Percentiles rank a stretch among this genome's conserved stretches.
phyloP scores from a whole-genome alignment of 257 asterid species.

The Fraxinus americana region DNA sequence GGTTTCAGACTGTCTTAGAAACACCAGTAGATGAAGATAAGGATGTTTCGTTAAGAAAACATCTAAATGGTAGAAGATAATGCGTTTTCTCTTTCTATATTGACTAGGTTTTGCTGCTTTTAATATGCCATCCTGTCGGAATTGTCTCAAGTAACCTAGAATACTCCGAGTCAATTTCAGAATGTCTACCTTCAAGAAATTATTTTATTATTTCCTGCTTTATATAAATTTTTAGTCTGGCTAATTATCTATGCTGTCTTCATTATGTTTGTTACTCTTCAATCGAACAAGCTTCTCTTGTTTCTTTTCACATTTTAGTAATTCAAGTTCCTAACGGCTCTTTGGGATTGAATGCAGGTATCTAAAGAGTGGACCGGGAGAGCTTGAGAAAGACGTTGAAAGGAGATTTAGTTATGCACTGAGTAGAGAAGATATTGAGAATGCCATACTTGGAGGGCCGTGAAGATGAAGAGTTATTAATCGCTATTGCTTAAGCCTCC shows the following conservation, averaged over 20 bases:
- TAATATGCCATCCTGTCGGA: background rate
- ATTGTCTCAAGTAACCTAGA: background rate
- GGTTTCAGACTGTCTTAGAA: background rate
- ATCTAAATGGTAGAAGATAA: background rate
- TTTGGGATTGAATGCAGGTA: constrained; percentile 55
- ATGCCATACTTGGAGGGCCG: constrained; percentile 98
- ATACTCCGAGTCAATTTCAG: background rate
- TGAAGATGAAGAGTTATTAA: constrained; percentile 22
- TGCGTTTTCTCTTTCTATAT: background rate
- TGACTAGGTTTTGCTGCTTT: background rate
- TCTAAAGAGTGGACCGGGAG: constrained; percentile 80
- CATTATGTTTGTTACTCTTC: background rate
- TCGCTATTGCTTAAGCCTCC: background rate
- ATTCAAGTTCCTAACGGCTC: background rate
- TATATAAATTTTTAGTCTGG: background rate
- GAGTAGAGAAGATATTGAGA: constrained; percentile 95
- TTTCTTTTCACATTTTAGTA: background rate
- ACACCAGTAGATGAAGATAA: background rate
- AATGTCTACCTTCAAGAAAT: background rate
- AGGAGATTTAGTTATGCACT: constrained; percentile 95
- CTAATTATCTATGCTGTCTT: background rate
- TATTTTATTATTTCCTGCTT: background rate
- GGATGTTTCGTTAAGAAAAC: background rate
- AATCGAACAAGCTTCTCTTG: background rate
- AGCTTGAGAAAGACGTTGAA: constrained; percentile 84